Conservation (phyloP, 176 grass and related monocot genomes). For the Themeda triandra region DNA sequence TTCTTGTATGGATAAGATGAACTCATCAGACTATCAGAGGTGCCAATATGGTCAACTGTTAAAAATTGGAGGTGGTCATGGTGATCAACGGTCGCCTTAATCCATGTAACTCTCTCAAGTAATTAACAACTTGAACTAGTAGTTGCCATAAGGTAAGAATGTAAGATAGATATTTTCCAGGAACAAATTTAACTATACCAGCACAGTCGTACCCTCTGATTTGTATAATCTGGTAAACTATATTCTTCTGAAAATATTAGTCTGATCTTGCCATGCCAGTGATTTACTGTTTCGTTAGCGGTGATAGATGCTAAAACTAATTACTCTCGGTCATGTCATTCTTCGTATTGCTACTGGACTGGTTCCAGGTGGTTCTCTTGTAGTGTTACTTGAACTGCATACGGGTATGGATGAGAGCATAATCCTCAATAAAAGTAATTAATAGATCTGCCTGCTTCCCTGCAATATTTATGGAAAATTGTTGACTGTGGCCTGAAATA, state of each 20-base stretch:
- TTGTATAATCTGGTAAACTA: background rate
- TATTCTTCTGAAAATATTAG: background rate
- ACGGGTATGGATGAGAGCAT: background rate
- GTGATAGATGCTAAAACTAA: background rate
- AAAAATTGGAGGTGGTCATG: background rate
- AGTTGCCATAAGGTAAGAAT: background rate
- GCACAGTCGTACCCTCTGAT: background rate
- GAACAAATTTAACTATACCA: background rate
- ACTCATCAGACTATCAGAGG: background rate
- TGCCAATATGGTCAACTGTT: background rate
- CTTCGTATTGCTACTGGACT: background rate
- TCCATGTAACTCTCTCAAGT: background rate
- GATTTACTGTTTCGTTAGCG: background rate
- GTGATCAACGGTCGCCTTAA: background rate
- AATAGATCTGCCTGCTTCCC: background rate
- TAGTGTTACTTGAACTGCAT: background rate
- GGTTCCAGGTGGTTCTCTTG: background rate
- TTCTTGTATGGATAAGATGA: background rate
- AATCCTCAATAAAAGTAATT: constrained; percentile 3
- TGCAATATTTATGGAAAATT: background rate
- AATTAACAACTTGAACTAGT: background rate
- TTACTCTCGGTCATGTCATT: background rate
- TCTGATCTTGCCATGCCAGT: background rate
- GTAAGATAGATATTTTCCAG: background rate
- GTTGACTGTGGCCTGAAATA: background rate